phyloP scores from a whole-genome alignment of 2,329 filamentous ascomycete genomes.

The Alternaria hordeiaustralica region DNA sequence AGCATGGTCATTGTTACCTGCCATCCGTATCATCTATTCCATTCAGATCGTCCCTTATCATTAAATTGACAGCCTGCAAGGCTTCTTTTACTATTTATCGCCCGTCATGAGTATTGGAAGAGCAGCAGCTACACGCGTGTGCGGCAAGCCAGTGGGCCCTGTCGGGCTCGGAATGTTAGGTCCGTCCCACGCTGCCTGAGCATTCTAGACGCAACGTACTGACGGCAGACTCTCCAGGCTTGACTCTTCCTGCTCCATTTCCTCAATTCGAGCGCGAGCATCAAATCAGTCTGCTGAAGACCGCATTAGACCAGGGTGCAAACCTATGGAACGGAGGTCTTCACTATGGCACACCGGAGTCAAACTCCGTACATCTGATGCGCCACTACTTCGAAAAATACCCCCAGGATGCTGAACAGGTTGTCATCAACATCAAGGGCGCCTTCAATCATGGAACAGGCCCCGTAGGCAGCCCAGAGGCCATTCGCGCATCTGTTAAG shows the following conservation, averaged over 20 bases:
- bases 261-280: constrained; percentile 14
- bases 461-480: background rate
- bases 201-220: background rate
- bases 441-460: background rate
- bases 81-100: background rate
- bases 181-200: background rate
- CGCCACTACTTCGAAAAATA: constrained; percentile 56
- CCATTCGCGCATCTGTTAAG: background rate
- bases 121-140: background rate
- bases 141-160: constrained; percentile 3
- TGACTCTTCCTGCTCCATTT: background rate
- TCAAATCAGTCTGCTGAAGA: constrained; percentile 46
- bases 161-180: constrained; percentile 7
- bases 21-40: background rate
- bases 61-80: too few species aligned
- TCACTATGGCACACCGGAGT: constrained; percentile 50
- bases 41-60: background rate
- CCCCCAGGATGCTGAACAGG: constrained; percentile 53
- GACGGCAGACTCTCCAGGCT: background rate
- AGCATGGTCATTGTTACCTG: background rate
- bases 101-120: background rate
- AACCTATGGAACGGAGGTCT: constrained; percentile 55
- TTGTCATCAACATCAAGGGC: constrained; percentile 45
- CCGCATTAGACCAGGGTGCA: constrained; percentile 42
- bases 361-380: constrained; percentile 53